Evolutionary conservation across 495 filamentous ascomycete genomes (phyloP), one percentile per base, ranked within the genome.

Genomic region (Halenospora varia): DNA sequence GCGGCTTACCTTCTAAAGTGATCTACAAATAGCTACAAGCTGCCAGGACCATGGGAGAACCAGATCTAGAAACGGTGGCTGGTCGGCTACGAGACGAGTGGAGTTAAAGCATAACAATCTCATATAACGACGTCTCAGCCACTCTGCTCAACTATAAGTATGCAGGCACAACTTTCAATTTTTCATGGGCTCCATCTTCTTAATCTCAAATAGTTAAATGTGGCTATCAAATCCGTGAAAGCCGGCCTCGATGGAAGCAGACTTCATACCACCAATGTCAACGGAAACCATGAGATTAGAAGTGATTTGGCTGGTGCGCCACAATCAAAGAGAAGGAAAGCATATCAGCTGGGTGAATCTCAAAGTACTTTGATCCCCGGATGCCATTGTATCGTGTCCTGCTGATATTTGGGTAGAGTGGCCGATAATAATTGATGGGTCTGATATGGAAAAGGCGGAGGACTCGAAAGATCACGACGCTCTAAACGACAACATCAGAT

Each of bases 371-470:
- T 20, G 50, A 53, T 11, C 48, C 48, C 56, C 18, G 53, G 49
- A 53, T 59, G 15, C 24, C 46, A 41, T 59, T 53, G 53, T 26
- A 53, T 53, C 9, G 53, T 46, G 50, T 41, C 17, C 53, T 59
- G 25, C 56, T 59, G 24, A 59, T 59, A 18, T n/a, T 53, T 2
- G 40, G 53, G 53, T 59, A 59, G 56, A 59, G 40, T 24, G 42
- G 56, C 56, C 23, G 48, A 53, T 59, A 46, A 25, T 59, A 22
- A 59, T 59, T 59, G 40, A 59, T 24, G 49, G 53, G n/a, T n/a
- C n/a, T 58, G 19, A 58, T 58, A 23, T 58, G 35, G 55, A 58
- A 57, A 46, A 51, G 55, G n/a, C 55, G 45, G 3, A 51, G 41
- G 41, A 55, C 55, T 55, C 2, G 49, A 19, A 60, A 41, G 45